Evolutionary conservation across 345 rosid species (phyloP), one percentile per base, ranked within the genome.

Genomic region (Camelina sativa): DNA sequence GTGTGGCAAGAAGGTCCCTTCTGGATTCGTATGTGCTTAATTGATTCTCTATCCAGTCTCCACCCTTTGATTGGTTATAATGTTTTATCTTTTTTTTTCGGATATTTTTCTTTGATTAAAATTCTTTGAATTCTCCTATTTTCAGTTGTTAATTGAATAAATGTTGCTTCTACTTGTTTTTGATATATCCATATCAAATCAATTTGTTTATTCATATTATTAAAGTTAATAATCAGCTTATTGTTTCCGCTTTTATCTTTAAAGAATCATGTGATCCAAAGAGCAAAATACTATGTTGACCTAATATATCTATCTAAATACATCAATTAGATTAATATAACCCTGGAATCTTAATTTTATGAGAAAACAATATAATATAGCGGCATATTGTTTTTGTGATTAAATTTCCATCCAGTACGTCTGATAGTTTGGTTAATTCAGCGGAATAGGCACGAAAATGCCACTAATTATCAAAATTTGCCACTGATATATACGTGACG

Each of bases 1-100:
- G 61, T 89, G 91, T 48, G 82, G 74, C 8, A 89, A 57, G 84
- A 73, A 75, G 19, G 82, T 78, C 22, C 89, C 91, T 7, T 50
- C 65, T 11, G 83, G 65, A 32, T 58, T 58, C 22, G 20, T 16
- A 43, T 69, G 65, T 13, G 65, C 65, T 32, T 25, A 25, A 25
- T 25, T 69, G 22, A 69, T 69, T 30, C 43, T 47, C 13, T 7
- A 69, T 4, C 43, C 6, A 43, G 19, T 28, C 19, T 43, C 55
- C 3, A 34, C 37, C 2, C 35, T 32, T 4, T 34, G 0, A 11
- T 8, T 19, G 10, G 46, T 37, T 44, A 38, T 34, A 9, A 16
- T 4, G 4, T 20, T 61, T 40, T 0, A 19, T 12, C 11, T 8
- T 11, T 7, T 3, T 19, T 38, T 12, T 12, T 28, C 5, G 0